phyloP scores from a whole-genome alignment of 768 basidiomycete genomes.

The Tricholoma hemisulphureum region DNA sequence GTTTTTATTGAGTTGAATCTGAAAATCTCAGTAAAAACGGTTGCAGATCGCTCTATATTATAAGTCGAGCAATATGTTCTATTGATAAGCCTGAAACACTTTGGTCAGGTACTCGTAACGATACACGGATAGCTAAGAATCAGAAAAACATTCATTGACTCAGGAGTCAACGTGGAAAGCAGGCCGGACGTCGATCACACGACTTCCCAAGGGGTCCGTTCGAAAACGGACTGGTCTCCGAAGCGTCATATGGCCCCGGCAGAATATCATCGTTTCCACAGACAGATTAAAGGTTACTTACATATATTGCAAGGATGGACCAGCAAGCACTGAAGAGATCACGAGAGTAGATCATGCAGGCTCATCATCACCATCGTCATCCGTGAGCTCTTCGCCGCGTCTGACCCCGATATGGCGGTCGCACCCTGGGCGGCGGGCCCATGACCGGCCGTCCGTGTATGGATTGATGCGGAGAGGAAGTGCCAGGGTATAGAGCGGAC shows the following conservation, averaged over 20 bases:
- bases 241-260: conserved; percentile 91
- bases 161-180: not conserved
- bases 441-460: conserved; percentile 79
- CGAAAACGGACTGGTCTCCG: conserved; percentile 20
- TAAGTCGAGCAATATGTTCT: too few relatives aligned
- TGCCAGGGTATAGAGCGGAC: conserved; percentile 76
- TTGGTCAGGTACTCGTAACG: too few relatives aligned
- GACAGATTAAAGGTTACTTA: not conserved
- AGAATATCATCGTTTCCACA: conserved; percentile 51
- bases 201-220: conserved; percentile 42
- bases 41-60: too few relatives aligned
- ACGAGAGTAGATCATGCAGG: not conserved
- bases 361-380: conserved; percentile 65
- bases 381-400: conserved; percentile 85
- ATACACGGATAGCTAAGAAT: too few relatives aligned
- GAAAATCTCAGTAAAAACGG: too few relatives aligned
- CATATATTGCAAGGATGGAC: not conserved
- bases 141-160: too few relatives aligned
- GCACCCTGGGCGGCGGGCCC: conserved; percentile 71
- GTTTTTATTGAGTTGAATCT: too few relatives aligned
- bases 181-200: conserved; percentile 65
- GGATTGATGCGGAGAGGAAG: conserved; percentile 79
- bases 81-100: too few relatives aligned
- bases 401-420: conserved; percentile 59
- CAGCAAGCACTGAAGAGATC: not conserved